phyloP scores from a whole-genome alignment of 2,329 filamentous ascomycete species.

The Claviceps cyperi region DNA sequence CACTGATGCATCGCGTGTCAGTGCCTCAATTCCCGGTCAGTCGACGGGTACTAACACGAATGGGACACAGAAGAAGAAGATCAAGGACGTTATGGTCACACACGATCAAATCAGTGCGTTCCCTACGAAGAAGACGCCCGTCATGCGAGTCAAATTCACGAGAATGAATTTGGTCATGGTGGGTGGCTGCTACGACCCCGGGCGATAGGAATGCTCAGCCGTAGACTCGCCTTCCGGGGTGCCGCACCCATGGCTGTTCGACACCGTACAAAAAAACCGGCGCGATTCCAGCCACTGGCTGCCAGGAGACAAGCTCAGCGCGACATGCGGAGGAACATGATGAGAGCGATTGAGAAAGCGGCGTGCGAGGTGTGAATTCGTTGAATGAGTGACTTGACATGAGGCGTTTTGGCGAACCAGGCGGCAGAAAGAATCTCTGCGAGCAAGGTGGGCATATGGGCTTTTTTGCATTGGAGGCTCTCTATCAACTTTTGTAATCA shows the following conservation, averaged over 20 bases:
- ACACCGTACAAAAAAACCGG: conserved; percentile 5
- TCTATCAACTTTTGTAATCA: not conserved
- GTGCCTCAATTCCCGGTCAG: conserved; percentile 11
- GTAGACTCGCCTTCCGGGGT: conserved; percentile 2
- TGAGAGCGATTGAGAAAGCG: not conserved
- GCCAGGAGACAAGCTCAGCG: conserved; percentile 5
- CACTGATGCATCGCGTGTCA: conserved; percentile 14
- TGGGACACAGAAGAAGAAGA: conserved; percentile 52
- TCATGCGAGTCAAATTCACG: conserved; percentile 87
- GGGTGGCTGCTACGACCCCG: conserved; percentile 54
- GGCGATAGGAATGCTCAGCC: conserved; percentile 20
- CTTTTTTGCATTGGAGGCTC: not conserved
- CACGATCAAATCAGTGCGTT: conserved; percentile 92
- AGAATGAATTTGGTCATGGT: conserved; percentile 89
- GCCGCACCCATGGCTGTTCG: not conserved
- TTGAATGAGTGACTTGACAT: not conserved
- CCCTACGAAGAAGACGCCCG: conserved; percentile 88
- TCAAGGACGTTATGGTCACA: conserved; percentile 79
- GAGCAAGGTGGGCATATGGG: not conserved
- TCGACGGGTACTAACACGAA: conserved; percentile 13
- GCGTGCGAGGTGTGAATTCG: not conserved
- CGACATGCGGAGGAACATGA: conserved; percentile 2
- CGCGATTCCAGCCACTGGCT: conserved; percentile 1
- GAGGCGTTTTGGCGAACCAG: not conserved
- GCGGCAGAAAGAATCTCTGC: not conserved